Evolutionary conservation across 2,329 filamentous ascomycete species (phyloP).

Genomic region (Bipolaris sorokiniana): DNA sequence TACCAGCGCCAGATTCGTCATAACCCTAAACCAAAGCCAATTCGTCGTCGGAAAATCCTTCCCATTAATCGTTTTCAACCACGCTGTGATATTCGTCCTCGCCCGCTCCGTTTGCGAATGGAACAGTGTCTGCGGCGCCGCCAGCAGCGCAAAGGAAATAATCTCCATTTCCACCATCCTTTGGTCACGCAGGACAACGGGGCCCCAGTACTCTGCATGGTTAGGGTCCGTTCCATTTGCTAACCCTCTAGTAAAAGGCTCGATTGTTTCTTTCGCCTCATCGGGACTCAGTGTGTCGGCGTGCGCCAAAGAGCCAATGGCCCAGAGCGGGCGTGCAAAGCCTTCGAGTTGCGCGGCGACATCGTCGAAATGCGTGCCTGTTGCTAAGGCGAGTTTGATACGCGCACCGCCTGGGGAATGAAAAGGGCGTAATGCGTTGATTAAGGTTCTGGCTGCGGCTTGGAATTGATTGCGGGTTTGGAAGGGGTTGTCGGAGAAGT

Average conservation of each 20-base stretch:
- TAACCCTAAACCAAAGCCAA: conserved; percentile 62
- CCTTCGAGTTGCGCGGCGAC: conserved; percentile 46
- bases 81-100: conserved; percentile 49
- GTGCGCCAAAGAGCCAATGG: conserved; percentile 39
- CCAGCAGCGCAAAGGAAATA: conserved; percentile 57
- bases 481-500: conserved; percentile 42
- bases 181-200: conserved; percentile 56
- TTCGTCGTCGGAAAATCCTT: conserved; percentile 58
- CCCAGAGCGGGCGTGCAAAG: conserved; percentile 44
- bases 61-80: conserved; percentile 54
- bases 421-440: conserved; percentile 36
- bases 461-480: conserved; percentile 33
- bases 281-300: conserved; percentile 16
- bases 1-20: conserved; percentile 56
- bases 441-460: conserved; percentile 29
- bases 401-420: conserved; percentile 42
- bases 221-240: conserved; percentile 46
- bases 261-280: conserved; percentile 32
- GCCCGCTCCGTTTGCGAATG: conserved; percentile 34
- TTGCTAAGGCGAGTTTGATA: conserved; percentile 39
- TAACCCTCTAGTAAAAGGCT: conserved; percentile 39
- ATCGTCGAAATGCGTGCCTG: conserved; percentile 47
- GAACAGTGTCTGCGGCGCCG: conserved; percentile 51
- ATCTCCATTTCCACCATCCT: conserved; percentile 63
- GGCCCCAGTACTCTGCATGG: conserved; percentile 56